phyloP scores from a whole-genome alignment of 768 basidiomycete genomes.

The Coprinopsis strossmayeri region DNA sequence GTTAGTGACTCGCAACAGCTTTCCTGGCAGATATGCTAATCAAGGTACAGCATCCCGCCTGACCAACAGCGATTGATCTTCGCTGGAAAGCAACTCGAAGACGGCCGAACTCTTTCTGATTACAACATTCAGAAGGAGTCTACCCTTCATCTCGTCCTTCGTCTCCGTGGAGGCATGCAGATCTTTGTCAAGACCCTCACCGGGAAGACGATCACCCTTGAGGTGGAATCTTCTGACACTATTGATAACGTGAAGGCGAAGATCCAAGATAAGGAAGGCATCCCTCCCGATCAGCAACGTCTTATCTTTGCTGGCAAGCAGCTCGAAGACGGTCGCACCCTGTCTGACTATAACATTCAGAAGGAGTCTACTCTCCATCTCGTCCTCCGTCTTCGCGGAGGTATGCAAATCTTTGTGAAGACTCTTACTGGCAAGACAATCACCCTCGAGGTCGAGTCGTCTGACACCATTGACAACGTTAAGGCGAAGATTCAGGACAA shows the following conservation, averaged over 20 bases:
- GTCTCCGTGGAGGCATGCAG: constrained; percentile 89
- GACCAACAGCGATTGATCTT: constrained; percentile 79
- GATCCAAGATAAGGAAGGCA: constrained; percentile 90
- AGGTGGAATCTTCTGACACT: constrained; percentile 74
- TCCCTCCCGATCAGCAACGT: constrained; percentile 84
- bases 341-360: constrained; percentile 90
- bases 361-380: constrained; percentile 82
- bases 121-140: constrained; percentile 97
- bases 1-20: no score
- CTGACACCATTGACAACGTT: constrained; percentile 90
- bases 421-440: constrained; percentile 89
- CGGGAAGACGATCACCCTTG: constrained; percentile 88
- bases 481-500: constrained; percentile 80
- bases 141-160: constrained; percentile 83
- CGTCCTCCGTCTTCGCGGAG: constrained; percentile 81
- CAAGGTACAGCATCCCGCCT: constrained; percentile 68
- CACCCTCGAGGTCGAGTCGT: constrained; percentile 88
- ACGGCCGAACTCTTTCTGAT: constrained; percentile 77
- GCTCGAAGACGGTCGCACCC: constrained; percentile 86
- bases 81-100: constrained; percentile 80
- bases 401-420: constrained; percentile 91
- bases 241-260: constrained; percentile 78
- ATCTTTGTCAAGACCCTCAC: constrained; percentile 81
- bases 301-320: constrained; percentile 93
- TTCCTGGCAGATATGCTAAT: no score